Base-by-base conservation (phyloP, 2,329 filamentous ascomycete genomes). In the Sporothrix pallida region DNA sequence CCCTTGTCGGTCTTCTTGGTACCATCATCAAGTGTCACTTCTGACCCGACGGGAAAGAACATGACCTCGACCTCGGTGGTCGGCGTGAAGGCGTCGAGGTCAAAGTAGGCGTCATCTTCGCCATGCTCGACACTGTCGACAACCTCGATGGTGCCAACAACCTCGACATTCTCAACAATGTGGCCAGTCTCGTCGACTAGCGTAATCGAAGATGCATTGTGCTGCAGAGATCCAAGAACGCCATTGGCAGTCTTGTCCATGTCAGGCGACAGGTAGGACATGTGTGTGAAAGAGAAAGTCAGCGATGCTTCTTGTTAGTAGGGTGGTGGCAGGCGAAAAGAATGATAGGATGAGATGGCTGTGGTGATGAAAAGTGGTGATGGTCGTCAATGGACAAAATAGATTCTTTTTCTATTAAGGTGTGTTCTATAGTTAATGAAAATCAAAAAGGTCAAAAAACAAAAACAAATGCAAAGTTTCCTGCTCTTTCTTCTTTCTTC, bases 191-290 rank as follows among this genome's bases (percentile, higher is more conserved):
- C 72, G 37, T 73, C 72, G 37, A 73, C 68, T 54, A 75, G 73
- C 37, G 74, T 75, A 44, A 68, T 68, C 20, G 44, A 52, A 1
- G 72, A 75, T n/a, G 31, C 60, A 67, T 72, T 72, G 71, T 26
- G 48, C 2, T 9, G 67, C 31, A 37, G 31, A 37, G 31, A 37
- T 37, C 31, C 31, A 8, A 69, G 67, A 13, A 10, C 26, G 26
- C 48, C 26, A 7, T 10, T 31, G 67, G 46, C 48, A 12, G 48
- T 52, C 26, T 13, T 31, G 13, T 52, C 65, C 46, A 52, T 52
- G 26, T 69, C 67, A 12, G 48, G 10, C 26, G 26, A 20, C 48
- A 44, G 6, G 48, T 23, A 7, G 13, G 68, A n/a, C 23, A 60
- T 54, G 46, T 26, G 26, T 13, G 13, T 52, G 26, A n/a, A 15